A percentile compares a stretch with the other conserved stretches of the same genome.
These are phyloP conservation scores for Podospora fimiseda DNA, from an alignment of 495 filamentous ascomycete species.

Conservation along the genomic window DNA sequence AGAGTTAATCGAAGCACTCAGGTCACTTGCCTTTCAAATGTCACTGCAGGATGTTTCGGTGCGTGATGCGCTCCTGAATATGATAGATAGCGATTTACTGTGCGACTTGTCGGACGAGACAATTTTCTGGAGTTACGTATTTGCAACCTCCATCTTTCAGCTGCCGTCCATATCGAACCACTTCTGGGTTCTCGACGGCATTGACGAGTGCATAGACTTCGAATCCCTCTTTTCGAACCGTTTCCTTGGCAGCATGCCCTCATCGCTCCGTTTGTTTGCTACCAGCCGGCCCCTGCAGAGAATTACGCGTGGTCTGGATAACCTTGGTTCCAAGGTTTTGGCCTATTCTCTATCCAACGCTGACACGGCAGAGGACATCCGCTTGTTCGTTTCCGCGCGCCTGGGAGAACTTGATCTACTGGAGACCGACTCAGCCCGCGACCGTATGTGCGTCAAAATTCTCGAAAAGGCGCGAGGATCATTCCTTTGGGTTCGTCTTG, in stretches of 20 bases:
- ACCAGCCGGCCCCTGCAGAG: conserved; percentile 19
- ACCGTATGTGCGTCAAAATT: conserved; percentile 26
- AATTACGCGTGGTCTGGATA: conserved; percentile 16
- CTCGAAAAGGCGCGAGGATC: conserved; percentile 27
- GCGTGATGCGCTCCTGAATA: conserved; percentile 4
- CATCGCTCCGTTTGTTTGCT: conserved; percentile 15
- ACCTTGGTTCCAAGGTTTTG: conserved; percentile 7
- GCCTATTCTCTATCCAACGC: conserved; percentile 9
- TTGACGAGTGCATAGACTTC: conserved; percentile 20
- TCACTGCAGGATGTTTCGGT: conserved; percentile 12
- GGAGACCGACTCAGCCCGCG: conserved; percentile 9
- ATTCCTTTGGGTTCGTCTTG: conserved; percentile 30
- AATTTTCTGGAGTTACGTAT: conserved; percentile 20
- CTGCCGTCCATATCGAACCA: conserved; percentile 10
- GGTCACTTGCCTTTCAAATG: conserved; percentile 28
- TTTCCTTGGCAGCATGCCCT: conserved; percentile 9
- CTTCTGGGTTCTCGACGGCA: conserved; percentile 24
- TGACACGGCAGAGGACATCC: conserved; percentile 26
- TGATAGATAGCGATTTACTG: neutral
- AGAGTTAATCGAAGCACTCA: conserved; percentile 11
- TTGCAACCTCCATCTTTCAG: conserved; percentile 15
- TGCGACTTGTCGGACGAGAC: conserved; percentile 18
- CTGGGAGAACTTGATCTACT: conserved; percentile 16
- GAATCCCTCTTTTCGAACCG: conserved; percentile 10
- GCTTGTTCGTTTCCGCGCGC: conserved; percentile 13